Evolutionary conservation across 352 stramenopile genomes (phyloP).

Genomic region (Phytophthora fragariaefolia): DNA sequence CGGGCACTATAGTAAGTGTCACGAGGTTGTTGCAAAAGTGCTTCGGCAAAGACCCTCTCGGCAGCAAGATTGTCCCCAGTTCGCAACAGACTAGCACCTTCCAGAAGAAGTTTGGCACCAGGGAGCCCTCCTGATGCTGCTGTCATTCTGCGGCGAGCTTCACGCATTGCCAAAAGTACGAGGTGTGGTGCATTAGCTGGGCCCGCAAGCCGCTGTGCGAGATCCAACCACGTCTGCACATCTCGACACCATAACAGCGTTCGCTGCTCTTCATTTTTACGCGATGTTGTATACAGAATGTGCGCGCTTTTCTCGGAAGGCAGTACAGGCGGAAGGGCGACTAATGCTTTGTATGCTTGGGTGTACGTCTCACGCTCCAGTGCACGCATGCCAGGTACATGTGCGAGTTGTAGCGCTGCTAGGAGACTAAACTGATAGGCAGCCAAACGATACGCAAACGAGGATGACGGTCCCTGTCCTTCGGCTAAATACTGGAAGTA

Average conservation of each 20-base stretch:
- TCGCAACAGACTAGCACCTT: constrained; percentile 51
- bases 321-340: constrained; percentile 50
- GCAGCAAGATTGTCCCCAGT: constrained; percentile 40
- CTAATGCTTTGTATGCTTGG: constrained; percentile 67
- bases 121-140: constrained; percentile 10
- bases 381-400: constrained; percentile 45
- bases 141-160: constrained; percentile 27
- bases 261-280: constrained; percentile 69
- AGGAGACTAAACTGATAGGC: constrained; percentile 68
- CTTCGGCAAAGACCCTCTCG: constrained; percentile 38
- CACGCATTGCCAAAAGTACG: constrained; percentile 34
- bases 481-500: constrained; percentile 79
- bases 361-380: constrained; percentile 54
- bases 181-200: constrained; percentile 58
- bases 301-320: constrained; percentile 64
- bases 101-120: constrained; percentile 46
- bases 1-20: constrained; percentile 49
- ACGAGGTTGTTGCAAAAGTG: constrained; percentile 35
- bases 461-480: constrained; percentile 38
- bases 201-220: constrained; percentile 50
- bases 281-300: constrained; percentile 62
- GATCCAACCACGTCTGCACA: constrained; percentile 62
- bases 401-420: constrained; percentile 59
- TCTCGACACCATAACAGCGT: constrained; percentile 65
- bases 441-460: constrained; percentile 46